Percentiles rank a stretch among this genome's conserved stretches.
phyloP scores from a whole-genome alignment of 306 rosid genomes.

The Oxytropis ochrocephala region DNA sequence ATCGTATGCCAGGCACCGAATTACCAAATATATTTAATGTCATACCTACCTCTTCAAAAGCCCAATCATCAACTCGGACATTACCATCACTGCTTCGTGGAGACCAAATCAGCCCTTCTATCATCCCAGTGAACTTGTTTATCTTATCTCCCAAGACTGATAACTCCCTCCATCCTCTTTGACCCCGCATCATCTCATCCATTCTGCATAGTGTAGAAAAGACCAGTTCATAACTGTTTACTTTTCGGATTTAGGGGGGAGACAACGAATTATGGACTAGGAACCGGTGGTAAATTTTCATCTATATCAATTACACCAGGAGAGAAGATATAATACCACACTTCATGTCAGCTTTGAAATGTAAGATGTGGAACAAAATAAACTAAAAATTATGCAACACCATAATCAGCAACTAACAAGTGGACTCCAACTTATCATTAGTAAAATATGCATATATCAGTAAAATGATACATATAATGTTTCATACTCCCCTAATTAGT shows the following conservation, averaged over 20 bases:
- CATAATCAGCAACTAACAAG: constrained; percentile 3
- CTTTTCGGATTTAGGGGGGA: not conserved
- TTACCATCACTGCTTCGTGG: constrained; percentile 62
- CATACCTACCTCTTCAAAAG: constrained; percentile 78
- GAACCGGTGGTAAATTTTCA: not conserved
- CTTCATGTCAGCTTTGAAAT: not conserved
- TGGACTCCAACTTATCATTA: not conserved
- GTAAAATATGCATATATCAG: too few species aligned
- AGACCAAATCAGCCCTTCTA: constrained; percentile 96
- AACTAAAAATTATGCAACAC: not conserved
- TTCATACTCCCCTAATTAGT: not conserved
- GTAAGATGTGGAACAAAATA: not conserved
- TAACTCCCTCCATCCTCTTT: constrained; percentile 98
- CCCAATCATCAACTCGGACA: constrained; percentile 71
- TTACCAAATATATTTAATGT: constrained; percentile 10
- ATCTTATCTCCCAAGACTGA: constrained; percentile 88
- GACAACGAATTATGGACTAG: not conserved
- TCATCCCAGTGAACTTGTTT: constrained; percentile 90
- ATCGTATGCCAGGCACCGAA: constrained; percentile 5
- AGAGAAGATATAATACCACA: not conserved
- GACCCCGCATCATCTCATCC: constrained; percentile 99
- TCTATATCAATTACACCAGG: not conserved
- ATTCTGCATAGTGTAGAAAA: constrained; percentile 48
- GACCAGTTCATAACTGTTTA: constrained; percentile 6
- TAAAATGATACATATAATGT: not conserved